Evolutionary conservation across 768 basidiomycete species (phyloP), one percentile per base, ranked within the genome.

Genomic region (Mycena floridula): DNA sequence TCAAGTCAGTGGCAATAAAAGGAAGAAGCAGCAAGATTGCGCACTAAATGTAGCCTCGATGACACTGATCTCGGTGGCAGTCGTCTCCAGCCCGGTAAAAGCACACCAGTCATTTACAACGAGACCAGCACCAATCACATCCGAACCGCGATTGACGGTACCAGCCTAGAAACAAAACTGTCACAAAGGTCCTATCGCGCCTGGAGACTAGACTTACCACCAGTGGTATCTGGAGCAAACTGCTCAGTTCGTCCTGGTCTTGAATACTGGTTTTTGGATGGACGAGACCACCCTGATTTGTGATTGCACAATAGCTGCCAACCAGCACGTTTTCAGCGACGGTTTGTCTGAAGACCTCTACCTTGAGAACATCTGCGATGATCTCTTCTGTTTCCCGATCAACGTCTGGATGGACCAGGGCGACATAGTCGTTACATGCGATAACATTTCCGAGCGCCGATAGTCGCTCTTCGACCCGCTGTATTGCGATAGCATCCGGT

Each of bases 61-160:
- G 28, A 99, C 95, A 56, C 86, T 89, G 63, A 98, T 91, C 65
- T 99, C 96, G 43, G 95, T 98, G 30, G 96, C 96, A n/a, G 96
- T 99, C 49, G 96, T 98, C 59, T 99, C 96, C 23, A 96, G 74
- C 26, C 96, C 96, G n/a, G 93, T 92, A 67, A 98, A 98, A 8
- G 96, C 96, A 68, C 89, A 91, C 96, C 96, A 98, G 62, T 98
- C 96, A 58, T 99, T 99, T 46, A 98, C 96, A 45, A 99, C 92
- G 25, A 98, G 74, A 24, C 96, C 96, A 7, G 95, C 96, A 24
- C 96, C 96, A 52, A 99, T 84, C 27, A 98, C 93, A 57, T 98
- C 96, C 38, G 93, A 96, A 56, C 96, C 96, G 60, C 96, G 85
- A 66, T 98, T 99, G 48, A 99, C 92, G 3, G 96, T 98, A 20